Evolutionary conservation across 169 alveolate genomes (phyloP), one percentile per base, ranked within the genome.

Genomic region (Plasmodium sp.): DNA sequence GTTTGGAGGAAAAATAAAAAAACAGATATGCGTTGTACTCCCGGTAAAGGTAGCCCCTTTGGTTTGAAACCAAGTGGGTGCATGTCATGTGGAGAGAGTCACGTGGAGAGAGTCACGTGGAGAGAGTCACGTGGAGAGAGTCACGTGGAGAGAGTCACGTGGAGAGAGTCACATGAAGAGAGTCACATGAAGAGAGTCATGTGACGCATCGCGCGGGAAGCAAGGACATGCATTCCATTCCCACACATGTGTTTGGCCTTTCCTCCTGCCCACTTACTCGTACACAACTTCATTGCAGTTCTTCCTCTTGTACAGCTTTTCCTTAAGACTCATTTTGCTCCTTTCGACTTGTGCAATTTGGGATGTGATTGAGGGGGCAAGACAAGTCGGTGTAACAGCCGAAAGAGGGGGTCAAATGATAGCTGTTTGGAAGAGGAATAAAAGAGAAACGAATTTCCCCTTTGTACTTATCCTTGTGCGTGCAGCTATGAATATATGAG

Each of bases 291-390:
- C 93, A n/a, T 72, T 16, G 10, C 54, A 22, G 45, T 74, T 72
- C 51, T 2, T 34, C 51, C 84, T 84, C 74, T 62, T 33, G 12
- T 73, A 6, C 14, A 84, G 16, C 12, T 72, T 84, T 84, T 72
- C 67, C 58, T 31, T 22, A 43, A 84, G 45, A 84, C 84, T 51
- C 93, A 84, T 84, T 72, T 84, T 84, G 72, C 2, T 27, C 45
- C n/a, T 36, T 83, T 83, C 7, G 48, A 58, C 1, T 34, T 83
- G 31, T 41, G n/a, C 22, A 34, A 82, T 6, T 54, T 56, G 27
- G 31, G 81, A 45, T 62, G 43, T 4, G n/a, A 12, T 6, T 62
- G 74, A 56, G 72, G 58, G 33, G 72, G 73, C 36, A 56, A 4
- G 45, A 31, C 27, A 18, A 16, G 39, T 48, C 18, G 34, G 27